Conservation (phyloP, 129 eudicot species). For the Escallonia rubra region DNA sequence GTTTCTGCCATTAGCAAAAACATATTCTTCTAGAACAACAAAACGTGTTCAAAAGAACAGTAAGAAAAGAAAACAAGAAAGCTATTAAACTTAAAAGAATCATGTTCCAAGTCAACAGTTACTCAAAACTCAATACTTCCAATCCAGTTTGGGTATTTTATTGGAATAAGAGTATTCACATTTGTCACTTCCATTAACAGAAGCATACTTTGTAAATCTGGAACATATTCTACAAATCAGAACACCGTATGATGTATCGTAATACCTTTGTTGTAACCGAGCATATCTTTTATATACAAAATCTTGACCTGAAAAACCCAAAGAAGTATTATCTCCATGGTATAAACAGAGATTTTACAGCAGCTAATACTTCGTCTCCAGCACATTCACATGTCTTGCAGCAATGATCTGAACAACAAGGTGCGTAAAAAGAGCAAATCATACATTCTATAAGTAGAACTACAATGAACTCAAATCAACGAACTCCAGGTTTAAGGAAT, state of each 20-base stretch:
- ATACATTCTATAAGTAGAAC: too few relatives aligned
- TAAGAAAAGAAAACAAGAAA: too few relatives aligned
- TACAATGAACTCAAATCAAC: too few relatives aligned
- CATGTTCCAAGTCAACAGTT: too few relatives aligned
- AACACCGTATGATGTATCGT: background rate
- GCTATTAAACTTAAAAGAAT: too few relatives aligned
- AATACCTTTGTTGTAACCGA: background rate
- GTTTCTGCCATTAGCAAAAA: too few relatives aligned
- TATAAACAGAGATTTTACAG: background rate
- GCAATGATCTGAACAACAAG: background rate
- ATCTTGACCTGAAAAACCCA: background rate
- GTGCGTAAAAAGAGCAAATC: background rate
- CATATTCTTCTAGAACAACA: too few relatives aligned
- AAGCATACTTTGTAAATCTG: background rate
- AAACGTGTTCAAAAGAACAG: too few relatives aligned
- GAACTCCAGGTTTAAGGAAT: background rate
- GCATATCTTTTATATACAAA: background rate
- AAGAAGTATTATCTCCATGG: background rate
- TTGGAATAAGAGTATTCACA: background rate
- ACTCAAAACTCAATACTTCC: too few relatives aligned
- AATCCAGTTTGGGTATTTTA: background rate
- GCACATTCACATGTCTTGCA: background rate
- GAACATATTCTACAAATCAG: background rate
- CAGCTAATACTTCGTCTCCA: conserved; percentile 4
- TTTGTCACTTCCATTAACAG: background rate